Evolutionary conservation across 2,329 filamentous ascomycete genomes (phyloP).

Genomic region (Ophiocordyceps polyrhachis-furcata): DNA sequence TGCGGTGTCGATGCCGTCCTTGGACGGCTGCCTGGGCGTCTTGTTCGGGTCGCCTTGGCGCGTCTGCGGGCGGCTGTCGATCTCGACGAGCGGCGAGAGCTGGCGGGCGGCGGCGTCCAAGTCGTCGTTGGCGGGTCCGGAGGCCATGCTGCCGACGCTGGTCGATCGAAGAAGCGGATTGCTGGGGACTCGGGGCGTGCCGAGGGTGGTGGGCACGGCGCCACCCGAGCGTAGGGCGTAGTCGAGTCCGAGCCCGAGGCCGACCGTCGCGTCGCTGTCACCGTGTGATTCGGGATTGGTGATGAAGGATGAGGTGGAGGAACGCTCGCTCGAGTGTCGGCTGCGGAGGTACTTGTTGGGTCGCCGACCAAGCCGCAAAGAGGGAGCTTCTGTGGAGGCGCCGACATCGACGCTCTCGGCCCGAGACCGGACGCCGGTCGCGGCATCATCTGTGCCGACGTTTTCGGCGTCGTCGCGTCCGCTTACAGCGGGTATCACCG

Average conservation of each 20-base stretch:
- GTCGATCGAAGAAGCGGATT: constrained; percentile 52
- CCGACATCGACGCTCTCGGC: constrained; percentile 22
- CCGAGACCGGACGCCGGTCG: constrained; percentile 10
- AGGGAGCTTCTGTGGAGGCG: constrained; percentile 22
- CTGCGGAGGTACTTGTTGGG: constrained; percentile 37
- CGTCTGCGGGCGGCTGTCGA: constrained; percentile 21
- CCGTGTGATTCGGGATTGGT: constrained; percentile 34
- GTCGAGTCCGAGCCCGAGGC: constrained; percentile 46
- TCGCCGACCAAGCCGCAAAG: constrained; percentile 23
- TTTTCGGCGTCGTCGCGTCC: constrained; percentile 5
- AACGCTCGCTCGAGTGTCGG: constrained; percentile 37
- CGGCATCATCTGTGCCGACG: constrained; percentile 9
- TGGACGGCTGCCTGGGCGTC: constrained; percentile 46
- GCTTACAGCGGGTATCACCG: neutral
- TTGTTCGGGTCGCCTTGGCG: constrained; percentile 31
- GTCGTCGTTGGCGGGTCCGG: constrained; percentile 41
- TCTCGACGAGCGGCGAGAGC: constrained; percentile 30
- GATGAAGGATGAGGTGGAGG: constrained; percentile 40
- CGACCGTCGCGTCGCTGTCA: constrained; percentile 58
- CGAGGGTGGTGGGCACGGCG: constrained; percentile 41
- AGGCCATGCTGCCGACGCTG: constrained; percentile 80
- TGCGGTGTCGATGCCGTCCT: constrained; percentile 33
- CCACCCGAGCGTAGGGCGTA: constrained; percentile 71
- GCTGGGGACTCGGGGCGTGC: constrained; percentile 29
- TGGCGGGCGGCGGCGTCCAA: constrained; percentile 12